Conservation (phyloP, 2,329 filamentous ascomycete genomes). For the Colletotrichum sp. region DNA sequence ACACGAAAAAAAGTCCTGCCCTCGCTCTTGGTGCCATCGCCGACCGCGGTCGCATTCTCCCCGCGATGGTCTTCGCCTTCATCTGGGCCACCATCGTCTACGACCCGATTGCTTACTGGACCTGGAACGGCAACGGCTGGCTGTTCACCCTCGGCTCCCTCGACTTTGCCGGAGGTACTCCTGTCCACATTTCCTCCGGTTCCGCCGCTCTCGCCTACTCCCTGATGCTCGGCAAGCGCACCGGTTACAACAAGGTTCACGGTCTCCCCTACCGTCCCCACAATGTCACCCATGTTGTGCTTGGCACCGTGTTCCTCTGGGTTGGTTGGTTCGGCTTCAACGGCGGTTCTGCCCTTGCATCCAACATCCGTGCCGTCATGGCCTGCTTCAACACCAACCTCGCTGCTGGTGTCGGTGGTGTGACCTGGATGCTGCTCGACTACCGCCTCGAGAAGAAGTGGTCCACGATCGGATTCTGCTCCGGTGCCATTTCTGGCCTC, state of each 20-base stretch:
- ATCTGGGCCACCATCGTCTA: conserved; percentile 76
- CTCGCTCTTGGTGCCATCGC: conserved; percentile 66
- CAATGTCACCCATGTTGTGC: conserved; percentile 75
- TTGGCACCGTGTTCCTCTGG: conserved; percentile 82
- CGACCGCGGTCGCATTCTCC: conserved; percentile 66
- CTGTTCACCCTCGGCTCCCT: conserved; percentile 71
- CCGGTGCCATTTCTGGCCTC: conserved; percentile 84
- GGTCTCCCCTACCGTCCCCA: conserved; percentile 73
- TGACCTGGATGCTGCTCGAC: conserved; percentile 86
- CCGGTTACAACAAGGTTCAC: conserved; percentile 64
- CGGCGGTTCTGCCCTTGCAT: conserved; percentile 79
- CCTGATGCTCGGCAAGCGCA: conserved; percentile 74
- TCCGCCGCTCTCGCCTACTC: conserved; percentile 76
- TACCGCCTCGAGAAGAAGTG: conserved; percentile 93
- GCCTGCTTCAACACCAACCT: conserved; percentile 89
- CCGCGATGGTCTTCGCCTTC: conserved; percentile 71
- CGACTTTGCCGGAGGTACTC: conserved; percentile 78
- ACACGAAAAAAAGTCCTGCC: conserved; percentile 46
- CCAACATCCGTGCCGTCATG: conserved; percentile 89
- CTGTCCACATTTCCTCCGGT: conserved; percentile 77
- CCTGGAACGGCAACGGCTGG: conserved; percentile 79
- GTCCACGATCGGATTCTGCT: conserved; percentile 94
- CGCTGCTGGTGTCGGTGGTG: conserved; percentile 79
- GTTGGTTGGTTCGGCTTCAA: conserved; percentile 98
- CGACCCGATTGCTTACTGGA: conserved; percentile 78